Conservation (phyloP, 1,284 basidiomycete species). For the Ustilago trichophora region DNA sequence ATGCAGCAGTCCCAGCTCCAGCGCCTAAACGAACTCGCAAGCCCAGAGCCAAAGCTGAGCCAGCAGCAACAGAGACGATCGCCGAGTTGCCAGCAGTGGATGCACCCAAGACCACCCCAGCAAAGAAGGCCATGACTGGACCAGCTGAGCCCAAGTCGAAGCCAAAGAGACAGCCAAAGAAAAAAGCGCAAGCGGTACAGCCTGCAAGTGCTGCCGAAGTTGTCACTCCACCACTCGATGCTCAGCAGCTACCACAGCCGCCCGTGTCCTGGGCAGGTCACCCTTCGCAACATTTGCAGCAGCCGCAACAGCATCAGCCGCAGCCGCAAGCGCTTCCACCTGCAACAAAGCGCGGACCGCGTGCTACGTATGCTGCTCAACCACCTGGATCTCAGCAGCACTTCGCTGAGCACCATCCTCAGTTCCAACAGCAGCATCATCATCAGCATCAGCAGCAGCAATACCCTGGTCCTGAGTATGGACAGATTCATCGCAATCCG, state of each 20-base stretch:
- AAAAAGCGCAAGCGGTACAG: slow-evolving; percentile 6
- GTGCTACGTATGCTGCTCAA: slow-evolving; percentile 31
- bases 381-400: slow-evolving; percentile 10
- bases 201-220: slow-evolving; percentile 1
- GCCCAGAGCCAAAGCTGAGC: neutral
- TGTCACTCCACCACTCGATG: neutral
- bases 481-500: slow-evolving; percentile 10
- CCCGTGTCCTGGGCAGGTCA: slow-evolving; percentile 6
- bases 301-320: slow-evolving; percentile 4
- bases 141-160: slow-evolving; percentile 11
- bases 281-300: slow-evolving; percentile 13
- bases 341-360: slow-evolving; percentile 23
- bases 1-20: neutral
- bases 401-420: slow-evolving; percentile 8
- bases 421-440: no score
- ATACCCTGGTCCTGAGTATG: neutral
- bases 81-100: neutral
- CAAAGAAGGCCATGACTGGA: no score
- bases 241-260: neutral
- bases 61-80: neutral
- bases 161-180: slow-evolving; percentile 29
- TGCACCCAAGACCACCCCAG: no score
- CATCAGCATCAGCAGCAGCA: slow-evolving; percentile 3
- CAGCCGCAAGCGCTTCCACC: slow-evolving; percentile 4
- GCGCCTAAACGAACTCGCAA: slow-evolving; percentile 17